A percentile compares a stretch with the other conserved stretches of the same genome.
phyloP scores from a whole-genome alignment of 1,284 basidiomycete genomes.

The Trichosporon sp. region DNA sequence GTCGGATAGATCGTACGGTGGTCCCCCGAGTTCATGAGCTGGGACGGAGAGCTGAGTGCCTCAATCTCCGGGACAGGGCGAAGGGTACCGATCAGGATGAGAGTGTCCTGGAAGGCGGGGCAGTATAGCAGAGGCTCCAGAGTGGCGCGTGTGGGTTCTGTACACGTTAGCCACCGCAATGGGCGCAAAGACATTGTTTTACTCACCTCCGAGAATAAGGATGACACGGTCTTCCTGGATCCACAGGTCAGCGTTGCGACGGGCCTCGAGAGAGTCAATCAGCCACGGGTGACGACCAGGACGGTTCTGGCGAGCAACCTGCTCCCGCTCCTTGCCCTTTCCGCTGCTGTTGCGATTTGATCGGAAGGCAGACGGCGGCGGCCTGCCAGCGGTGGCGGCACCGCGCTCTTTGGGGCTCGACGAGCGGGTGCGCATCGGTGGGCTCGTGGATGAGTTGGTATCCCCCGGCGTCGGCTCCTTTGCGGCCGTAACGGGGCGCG shows the following conservation, averaged over 20 bases:
- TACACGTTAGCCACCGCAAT: not conserved
- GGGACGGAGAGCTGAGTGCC: conserved; percentile 33
- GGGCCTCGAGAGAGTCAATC: conserved; percentile 27
- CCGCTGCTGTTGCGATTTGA: not conserved
- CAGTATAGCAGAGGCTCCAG: conserved; percentile 38
- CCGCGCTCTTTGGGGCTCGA: not conserved
- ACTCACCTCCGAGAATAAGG: conserved; percentile 37
- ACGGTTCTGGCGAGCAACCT: conserved; percentile 5
- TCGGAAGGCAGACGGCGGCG: conserved; percentile 12
- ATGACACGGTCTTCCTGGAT: conserved; percentile 26
- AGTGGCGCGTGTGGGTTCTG: conserved; percentile 27
- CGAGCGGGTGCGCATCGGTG: not conserved
- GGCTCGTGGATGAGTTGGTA: not conserved
- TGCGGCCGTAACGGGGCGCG: not conserved
- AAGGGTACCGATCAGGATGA: conserved; percentile 33
- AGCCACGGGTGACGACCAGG: conserved; percentile 27
- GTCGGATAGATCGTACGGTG: conserved; percentile 33
- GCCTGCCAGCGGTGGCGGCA: not conserved
- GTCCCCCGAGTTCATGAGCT: conserved; percentile 23
- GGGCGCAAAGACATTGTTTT: not conserved
- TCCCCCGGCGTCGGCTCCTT: not conserved
- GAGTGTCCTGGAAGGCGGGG: conserved; percentile 29
- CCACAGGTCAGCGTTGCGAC: conserved; percentile 30
- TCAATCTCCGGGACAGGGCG: conserved; percentile 32
- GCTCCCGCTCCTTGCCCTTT: conserved; percentile 17